Evolutionary conservation across 495 filamentous ascomycete genomes (phyloP).

Genomic region (Penicillium lividum): DNA sequence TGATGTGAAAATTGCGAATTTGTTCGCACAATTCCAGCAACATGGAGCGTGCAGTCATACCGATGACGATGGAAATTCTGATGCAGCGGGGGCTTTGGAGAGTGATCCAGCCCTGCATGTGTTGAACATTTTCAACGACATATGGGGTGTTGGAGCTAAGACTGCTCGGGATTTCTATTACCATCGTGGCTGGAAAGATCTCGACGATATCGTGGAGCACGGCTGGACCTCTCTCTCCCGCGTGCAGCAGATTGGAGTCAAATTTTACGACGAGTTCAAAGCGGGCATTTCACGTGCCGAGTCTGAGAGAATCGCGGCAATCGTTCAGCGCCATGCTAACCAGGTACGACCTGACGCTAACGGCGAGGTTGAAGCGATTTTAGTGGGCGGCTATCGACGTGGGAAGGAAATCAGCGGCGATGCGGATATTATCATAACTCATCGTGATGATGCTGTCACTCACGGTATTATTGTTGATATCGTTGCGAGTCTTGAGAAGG

Average conservation of each 20-base stretch:
- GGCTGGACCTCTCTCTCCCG: constrained; percentile 75
- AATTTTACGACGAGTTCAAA: constrained; percentile 88
- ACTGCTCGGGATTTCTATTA: constrained; percentile 86
- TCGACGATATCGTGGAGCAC: constrained; percentile 83
- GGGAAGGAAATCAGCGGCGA: constrained; percentile 76
- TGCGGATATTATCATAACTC: constrained; percentile 83
- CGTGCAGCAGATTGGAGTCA: constrained; percentile 92
- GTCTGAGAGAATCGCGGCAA: constrained; percentile 65
- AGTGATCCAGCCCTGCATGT: constrained; percentile 61
- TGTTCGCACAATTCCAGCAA: constrained; percentile 74
- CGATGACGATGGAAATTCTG: constrained; percentile 53
- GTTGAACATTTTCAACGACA: constrained; percentile 70
- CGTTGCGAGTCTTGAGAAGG: constrained; percentile 66
- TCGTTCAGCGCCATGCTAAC: constrained; percentile 63
- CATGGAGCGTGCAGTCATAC: constrained; percentile 20
- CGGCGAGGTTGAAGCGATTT: constrained; percentile 63
- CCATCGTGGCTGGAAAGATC: constrained; percentile 66
- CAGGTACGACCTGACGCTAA: constrained; percentile 39
- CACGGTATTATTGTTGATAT: constrained; percentile 65
- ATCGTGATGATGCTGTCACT: constrained; percentile 69
- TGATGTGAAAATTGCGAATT: constrained; percentile 72
- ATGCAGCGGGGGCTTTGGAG: constrained; percentile 64
- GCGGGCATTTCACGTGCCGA: constrained; percentile 70
- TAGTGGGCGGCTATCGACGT: constrained; percentile 84
- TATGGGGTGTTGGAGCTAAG: constrained; percentile 87